Conservation (phyloP, 108 stramenopile genomes). For the Halocafeteria seosinensis region DNA sequence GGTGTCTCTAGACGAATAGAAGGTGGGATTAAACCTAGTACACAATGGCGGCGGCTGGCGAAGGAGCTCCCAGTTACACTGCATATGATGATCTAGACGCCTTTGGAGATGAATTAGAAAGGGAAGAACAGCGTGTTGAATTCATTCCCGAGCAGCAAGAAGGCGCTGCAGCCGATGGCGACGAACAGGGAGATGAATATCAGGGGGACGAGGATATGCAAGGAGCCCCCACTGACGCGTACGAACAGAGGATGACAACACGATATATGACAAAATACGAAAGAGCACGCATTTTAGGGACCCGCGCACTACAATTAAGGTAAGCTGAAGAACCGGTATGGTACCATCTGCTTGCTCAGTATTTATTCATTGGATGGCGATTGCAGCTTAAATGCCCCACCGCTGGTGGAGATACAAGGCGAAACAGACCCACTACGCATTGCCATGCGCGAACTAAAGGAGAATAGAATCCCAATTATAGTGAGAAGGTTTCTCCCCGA, state of each 20-base stretch:
- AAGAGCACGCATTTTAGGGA: conserved; percentile 87
- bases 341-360: background rate
- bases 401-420: conserved; percentile 90
- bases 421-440: conserved; percentile 96
- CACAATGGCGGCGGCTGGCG: too few relatives aligned
- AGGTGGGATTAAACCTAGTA: too few relatives aligned
- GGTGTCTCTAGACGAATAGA: too few relatives aligned
- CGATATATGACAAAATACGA: conserved; percentile 95
- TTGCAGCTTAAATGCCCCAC: conserved; percentile 71
- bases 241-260: conserved; percentile 64
- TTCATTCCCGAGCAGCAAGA: too few relatives aligned
- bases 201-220: too few relatives aligned
- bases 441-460: conserved; percentile 89
- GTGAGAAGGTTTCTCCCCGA: conserved; percentile 90
- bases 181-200: too few relatives aligned
- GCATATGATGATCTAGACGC: too few relatives aligned
- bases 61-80: too few relatives aligned
- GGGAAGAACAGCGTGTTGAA: too few relatives aligned
- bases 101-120: too few relatives aligned
- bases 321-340: conserved; percentile 2
- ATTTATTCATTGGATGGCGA: background rate
- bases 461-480: conserved; percentile 92
- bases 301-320: conserved; percentile 88
- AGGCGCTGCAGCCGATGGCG: too few relatives aligned
- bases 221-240: too few relatives aligned